phyloP scores from a whole-genome alignment of 345 rosid species.

The Moricandia moricandioides region DNA sequence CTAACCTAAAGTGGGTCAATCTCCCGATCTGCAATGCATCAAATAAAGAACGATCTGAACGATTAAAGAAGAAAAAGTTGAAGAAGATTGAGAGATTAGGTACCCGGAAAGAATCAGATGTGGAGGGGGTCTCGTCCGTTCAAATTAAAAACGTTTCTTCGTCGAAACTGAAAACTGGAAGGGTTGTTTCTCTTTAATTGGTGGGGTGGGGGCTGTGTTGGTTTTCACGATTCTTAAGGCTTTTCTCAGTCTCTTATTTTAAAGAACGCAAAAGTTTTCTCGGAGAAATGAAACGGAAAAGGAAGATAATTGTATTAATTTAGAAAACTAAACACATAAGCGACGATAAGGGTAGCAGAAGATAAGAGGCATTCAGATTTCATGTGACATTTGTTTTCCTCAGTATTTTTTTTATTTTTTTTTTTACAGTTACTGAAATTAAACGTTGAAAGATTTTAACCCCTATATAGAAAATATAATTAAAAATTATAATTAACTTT shows the following conservation, averaged over 20 bases:
- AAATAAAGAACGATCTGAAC: conserved; percentile 22
- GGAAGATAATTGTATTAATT: background rate
- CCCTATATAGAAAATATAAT: background rate
- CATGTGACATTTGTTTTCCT: conserved; percentile 22
- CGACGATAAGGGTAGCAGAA: conserved; percentile 22
- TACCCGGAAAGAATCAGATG: conserved; percentile 21
- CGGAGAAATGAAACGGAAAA: background rate
- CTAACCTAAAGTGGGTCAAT: conserved; percentile 21
- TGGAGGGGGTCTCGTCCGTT: background rate
- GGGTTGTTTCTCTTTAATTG: background rate
- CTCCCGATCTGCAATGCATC: conserved; percentile 12
- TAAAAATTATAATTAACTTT: background rate
- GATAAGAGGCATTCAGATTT: conserved; percentile 33
- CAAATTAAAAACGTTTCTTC: background rate
- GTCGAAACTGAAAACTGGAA: background rate
- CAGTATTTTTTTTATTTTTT: background rate
- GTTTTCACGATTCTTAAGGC: background rate
- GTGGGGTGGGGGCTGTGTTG: background rate
- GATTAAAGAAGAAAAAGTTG: background rate
- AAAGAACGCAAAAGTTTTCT: background rate
- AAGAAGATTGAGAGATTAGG: background rate
- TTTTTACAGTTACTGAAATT: background rate
- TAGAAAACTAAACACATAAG: conserved; percentile 13
- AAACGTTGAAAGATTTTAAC: background rate
- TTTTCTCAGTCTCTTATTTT: background rate